Base-by-base conservation (phyloP, 2,329 filamentous ascomycete species). In the Paraconiothyrium brasiliense region DNA sequence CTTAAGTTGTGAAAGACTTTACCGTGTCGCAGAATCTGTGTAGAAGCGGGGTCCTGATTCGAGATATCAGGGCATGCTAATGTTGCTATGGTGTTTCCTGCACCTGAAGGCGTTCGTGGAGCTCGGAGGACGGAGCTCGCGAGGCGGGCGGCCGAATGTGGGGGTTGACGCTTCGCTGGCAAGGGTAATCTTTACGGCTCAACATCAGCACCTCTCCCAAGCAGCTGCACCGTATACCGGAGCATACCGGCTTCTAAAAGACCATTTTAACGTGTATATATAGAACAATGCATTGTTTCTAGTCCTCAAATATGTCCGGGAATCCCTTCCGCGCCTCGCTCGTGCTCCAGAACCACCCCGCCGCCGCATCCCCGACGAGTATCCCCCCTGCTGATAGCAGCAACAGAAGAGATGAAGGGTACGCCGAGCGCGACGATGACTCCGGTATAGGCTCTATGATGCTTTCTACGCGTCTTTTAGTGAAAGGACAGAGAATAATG, bases 231-330 rank as follows among this genome's bases (percentile, higher is more conserved):
- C 57, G 48, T 57, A 22, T 35, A 51, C 34, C 37, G 41, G 52
- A 52, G 22, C 54, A 32, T 52, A 27, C 48, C 54, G 43, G 44
- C 49, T 32, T 35, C 55, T 59, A 20, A 13, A 46, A 56, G 64
- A 67, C 68, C 63, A 59, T 61, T 57, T 57, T 71, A 63, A 66
- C 68, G 66, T 75, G 73, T 78, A 74, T 68, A 75, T 76, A 75
- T 76, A 76, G 69, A 72, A 76, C 72, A 75, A 78, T 78, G 75
- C 73, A 76, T 76, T 75, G 72, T 71, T 73, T 62, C 63, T 77
- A 68, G 66, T 57, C 54, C 62, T 62, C 62, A 70, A 76, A 60
- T 71, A 79, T 79, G 77, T 77, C 77, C 66, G 76, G 75, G 64
- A 79, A 79, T 63, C 77, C 77, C 20, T 79, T 79, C 70, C 77